Evolutionary conservation across 1,139 yeast species (phyloP).

Genomic region (Pichia terricola): DNA sequence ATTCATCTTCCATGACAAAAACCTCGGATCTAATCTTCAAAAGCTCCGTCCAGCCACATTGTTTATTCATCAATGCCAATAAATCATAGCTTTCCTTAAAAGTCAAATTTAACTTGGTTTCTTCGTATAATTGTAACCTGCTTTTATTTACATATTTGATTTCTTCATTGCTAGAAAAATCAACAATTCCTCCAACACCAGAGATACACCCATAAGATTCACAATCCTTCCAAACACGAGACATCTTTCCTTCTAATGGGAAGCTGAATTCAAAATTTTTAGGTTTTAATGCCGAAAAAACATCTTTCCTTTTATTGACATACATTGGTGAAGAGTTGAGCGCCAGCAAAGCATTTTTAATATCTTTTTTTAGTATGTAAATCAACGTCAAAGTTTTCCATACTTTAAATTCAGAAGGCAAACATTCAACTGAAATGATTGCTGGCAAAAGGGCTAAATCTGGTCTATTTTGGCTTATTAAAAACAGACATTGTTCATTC

Average conservation of each 20-base stretch:
- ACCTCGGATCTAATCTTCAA: constrained; percentile 71
- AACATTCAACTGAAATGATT: constrained; percentile 61
- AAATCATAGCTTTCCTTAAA: constrained; percentile 73
- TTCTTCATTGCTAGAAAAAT: constrained; percentile 34
- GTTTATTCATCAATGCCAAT: constrained; percentile 45
- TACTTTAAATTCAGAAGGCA: constrained; percentile 77
- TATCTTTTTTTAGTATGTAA: constrained; percentile 63
- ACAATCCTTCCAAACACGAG: constrained; percentile 41
- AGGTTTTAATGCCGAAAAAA: constrained; percentile 52
- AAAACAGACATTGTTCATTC: constrained; percentile 61
- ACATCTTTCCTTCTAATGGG: constrained; percentile 62
- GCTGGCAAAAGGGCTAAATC: constrained; percentile 73
- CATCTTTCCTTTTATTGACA: constrained; percentile 53
- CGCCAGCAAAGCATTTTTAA: constrained; percentile 67
- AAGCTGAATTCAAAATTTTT: constrained; percentile 66
- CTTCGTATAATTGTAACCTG: constrained; percentile 57
- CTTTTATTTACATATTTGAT: constrained; percentile 53
- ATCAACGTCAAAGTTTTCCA: constrained; percentile 74
- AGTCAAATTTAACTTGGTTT: constrained; percentile 67
- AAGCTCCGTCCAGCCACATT: constrained; percentile 87
- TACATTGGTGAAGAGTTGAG: constrained; percentile 92
- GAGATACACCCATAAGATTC: constrained; percentile 37
- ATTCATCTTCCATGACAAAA: constrained; percentile 94
- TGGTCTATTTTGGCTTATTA: constrained; percentile 53
- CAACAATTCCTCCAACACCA: constrained; percentile 42